These are phyloP conservation scores for Hypoxylon sp. DNA, from an alignment of 2,329 filamentous ascomycete genomes.

Conservation along the genomic window DNA sequence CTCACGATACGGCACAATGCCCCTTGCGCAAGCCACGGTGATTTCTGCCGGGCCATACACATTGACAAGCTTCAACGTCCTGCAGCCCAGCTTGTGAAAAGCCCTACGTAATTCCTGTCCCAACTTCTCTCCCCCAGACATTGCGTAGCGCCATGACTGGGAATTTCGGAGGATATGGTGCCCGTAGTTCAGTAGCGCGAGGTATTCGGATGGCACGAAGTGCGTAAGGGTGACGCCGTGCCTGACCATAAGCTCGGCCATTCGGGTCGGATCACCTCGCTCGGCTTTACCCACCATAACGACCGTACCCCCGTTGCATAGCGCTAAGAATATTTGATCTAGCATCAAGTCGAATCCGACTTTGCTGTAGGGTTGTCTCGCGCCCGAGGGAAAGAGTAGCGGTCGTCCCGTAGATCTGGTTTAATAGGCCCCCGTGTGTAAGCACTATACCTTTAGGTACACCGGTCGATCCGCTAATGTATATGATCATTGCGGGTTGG, in stretches of 20 bases:
- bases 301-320: not conserved
- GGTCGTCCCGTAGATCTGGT: slow-evolving; percentile 32
- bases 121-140: not conserved
- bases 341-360: slow-evolving; percentile 1
- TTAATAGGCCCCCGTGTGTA: slow-evolving; percentile 36
- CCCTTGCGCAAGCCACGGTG: not conserved
- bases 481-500: slow-evolving; percentile 47
- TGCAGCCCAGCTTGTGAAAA: not conserved
- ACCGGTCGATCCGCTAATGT: slow-evolving; percentile 43
- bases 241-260: not conserved
- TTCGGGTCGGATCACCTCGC: not conserved
- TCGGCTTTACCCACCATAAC: not conserved
- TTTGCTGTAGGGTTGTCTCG: not conserved
- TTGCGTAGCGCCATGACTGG: not conserved
- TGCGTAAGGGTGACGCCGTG: not conserved
- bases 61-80: not conserved
- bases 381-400: slow-evolving; percentile 14
- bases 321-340: not conserved
- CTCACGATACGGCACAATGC: not conserved
- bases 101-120: not conserved
- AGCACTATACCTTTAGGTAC: slow-evolving; percentile 57
- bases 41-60: not conserved
- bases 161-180: not conserved
- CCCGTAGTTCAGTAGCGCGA: not conserved
- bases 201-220: not conserved